Percentiles rank a stretch among this genome's conserved stretches.
These are phyloP conservation scores for Diaporthe humulicola DNA, from an alignment of 2,329 filamentous ascomycete species.

Conservation along the genomic window DNA sequence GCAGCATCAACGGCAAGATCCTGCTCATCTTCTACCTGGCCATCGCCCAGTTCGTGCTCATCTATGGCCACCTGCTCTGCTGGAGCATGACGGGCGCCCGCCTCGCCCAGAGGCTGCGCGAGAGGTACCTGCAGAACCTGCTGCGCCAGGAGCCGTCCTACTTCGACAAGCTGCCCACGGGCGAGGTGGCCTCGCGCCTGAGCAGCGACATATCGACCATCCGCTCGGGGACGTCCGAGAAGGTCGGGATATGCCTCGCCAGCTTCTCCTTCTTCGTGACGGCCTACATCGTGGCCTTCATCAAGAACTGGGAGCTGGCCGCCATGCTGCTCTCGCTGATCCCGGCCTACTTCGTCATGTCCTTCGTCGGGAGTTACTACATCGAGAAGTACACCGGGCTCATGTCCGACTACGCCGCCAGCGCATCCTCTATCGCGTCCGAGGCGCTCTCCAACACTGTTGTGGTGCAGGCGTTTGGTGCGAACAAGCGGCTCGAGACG, in stretches of 20 bases:
- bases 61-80: slow-evolving; percentile 74
- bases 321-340: slow-evolving; percentile 74
- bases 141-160: slow-evolving; percentile 74
- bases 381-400: slow-evolving; percentile 64
- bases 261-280: slow-evolving; percentile 77
- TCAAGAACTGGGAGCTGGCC: slow-evolving; percentile 72
- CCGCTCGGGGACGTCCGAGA: slow-evolving; percentile 77
- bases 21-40: slow-evolving; percentile 72
- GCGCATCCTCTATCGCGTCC: slow-evolving; percentile 73
- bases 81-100: slow-evolving; percentile 76
- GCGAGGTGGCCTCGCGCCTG: slow-evolving; percentile 75
- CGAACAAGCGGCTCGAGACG: slow-evolving; percentile 68
- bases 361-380: slow-evolving; percentile 68
- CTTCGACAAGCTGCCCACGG: slow-evolving; percentile 73
- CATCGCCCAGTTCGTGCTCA: slow-evolving; percentile 72
- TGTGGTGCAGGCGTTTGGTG: slow-evolving; percentile 76
- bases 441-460: slow-evolving; percentile 72
- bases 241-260: slow-evolving; percentile 75
- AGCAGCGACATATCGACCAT: slow-evolving; percentile 77
- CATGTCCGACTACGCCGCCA: slow-evolving; percentile 67
- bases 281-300: slow-evolving; percentile 77
- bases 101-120: slow-evolving; percentile 73
- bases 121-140: slow-evolving; percentile 70
- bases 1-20: slow-evolving; percentile 45
- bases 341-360: slow-evolving; percentile 74